Evolutionary conservation across 805 yeast species (phyloP).

Genomic region (Kockiozyma suomiensis): DNA sequence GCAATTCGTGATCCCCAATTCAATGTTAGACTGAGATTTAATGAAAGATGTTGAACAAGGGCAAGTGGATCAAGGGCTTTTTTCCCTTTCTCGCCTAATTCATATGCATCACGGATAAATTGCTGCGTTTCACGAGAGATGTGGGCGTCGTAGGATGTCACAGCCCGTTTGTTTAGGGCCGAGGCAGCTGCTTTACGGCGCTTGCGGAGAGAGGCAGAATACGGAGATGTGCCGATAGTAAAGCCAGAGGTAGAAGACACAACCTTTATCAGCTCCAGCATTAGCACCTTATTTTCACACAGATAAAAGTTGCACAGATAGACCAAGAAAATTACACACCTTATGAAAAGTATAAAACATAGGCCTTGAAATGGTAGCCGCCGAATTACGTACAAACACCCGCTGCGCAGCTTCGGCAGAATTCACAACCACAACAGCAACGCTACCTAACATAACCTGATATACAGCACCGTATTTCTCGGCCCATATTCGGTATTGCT

Average conservation of each 20-base stretch:
- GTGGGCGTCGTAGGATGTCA: conserved; percentile 43
- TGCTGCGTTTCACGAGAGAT: conserved; percentile 45
- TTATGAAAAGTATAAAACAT: conserved; percentile 66
- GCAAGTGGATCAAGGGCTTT: conserved; percentile 39
- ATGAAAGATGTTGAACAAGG: conserved; percentile 44
- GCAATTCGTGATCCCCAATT: conserved; percentile 48
- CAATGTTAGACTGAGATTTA: conserved; percentile 46
- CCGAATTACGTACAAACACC: conserved; percentile 56
- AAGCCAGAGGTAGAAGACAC: conserved; percentile 51
- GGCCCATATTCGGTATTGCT: conserved; percentile 41
- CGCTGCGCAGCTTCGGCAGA: conserved; percentile 56
- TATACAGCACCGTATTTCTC: conserved; percentile 49
- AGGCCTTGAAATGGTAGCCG: conserved; percentile 69
- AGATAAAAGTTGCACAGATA: not conserved
- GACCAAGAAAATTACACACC: conserved; percentile 38
- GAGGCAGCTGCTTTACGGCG: conserved; percentile 46
- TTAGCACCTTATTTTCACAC: not conserved
- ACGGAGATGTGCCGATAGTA: conserved; percentile 51
- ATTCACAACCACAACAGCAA: conserved; percentile 65
- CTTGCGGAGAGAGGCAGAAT: conserved; percentile 46
- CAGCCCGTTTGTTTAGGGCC: conserved; percentile 47
- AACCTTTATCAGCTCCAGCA: conserved; percentile 12
- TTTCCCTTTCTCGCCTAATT: conserved; percentile 30
- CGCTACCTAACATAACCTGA: conserved; percentile 64
- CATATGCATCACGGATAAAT: conserved; percentile 40